These are phyloP conservation scores for Aristolochia californica DNA, from an alignment of 164 flowering plant species.

Conservation along the genomic window DNA sequence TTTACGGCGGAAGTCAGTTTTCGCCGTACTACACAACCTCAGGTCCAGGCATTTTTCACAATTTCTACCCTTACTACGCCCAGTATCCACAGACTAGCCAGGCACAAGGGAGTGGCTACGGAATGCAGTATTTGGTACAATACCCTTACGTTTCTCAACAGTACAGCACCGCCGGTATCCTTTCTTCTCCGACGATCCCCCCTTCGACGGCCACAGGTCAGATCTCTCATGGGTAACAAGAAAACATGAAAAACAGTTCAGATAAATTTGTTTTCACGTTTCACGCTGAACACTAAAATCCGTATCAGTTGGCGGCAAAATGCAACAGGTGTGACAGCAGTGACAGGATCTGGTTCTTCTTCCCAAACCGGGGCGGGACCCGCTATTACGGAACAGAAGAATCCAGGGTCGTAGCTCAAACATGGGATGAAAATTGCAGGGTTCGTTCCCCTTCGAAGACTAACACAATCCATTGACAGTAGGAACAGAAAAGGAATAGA, in stretches of 20 bases:
- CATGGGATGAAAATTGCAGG: constrained; percentile 1
- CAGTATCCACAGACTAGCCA: constrained; percentile 47
- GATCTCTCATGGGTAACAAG: constrained; percentile 1
- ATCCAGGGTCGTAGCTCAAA: constrained; percentile 22
- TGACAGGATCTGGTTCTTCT: constrained; percentile 16
- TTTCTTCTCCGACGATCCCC: constrained; percentile 37
- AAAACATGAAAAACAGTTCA: background rate
- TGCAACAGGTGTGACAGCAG: constrained; percentile 25
- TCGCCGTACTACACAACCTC: constrained; percentile 40
- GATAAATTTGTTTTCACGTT: background rate
- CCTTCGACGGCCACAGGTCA: constrained; percentile 16
- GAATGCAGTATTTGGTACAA: constrained; percentile 42
- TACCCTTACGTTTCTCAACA: constrained; percentile 43
- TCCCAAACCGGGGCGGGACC: constrained; percentile 21
- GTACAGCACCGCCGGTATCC: constrained; percentile 26
- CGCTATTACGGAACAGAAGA: constrained; percentile 23
- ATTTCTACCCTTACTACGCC: constrained; percentile 38
- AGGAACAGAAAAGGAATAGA: background rate
- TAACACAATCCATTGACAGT: constrained; percentile 14
- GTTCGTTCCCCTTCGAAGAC: constrained; percentile 8
- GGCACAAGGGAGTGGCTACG: constrained; percentile 24
- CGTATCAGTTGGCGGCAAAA: background rate
- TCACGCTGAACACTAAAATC: background rate
- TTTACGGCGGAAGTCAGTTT: constrained; percentile 46
- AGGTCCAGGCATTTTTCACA: constrained; percentile 27